A percentile compares a stretch with the other conserved stretches of the same genome.
These are phyloP conservation scores for Sporothrix humicola DNA, from an alignment of 2,329 filamentous ascomycete species.

Conservation along the genomic window DNA sequence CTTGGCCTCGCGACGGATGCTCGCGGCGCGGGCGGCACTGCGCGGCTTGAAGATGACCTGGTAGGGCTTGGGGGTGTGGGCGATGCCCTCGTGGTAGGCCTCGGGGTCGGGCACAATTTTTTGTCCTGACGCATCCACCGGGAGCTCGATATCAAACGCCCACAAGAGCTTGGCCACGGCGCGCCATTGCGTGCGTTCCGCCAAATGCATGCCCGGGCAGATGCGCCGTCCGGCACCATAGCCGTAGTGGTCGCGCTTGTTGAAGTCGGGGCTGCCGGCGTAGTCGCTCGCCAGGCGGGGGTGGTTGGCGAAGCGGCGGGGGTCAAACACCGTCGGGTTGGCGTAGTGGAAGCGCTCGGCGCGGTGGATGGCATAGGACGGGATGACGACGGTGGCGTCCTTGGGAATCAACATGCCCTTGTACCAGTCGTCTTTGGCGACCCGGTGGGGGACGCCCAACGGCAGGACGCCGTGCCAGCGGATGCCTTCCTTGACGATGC, in stretches of 20 bases:
- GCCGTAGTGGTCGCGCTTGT: constrained; percentile 5
- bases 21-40: background rate
- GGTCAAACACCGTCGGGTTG: background rate
- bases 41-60: background rate
- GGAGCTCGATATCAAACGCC: background rate
- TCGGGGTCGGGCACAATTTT: too few species aligned
- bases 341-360: background rate
- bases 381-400: background rate
- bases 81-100: background rate
- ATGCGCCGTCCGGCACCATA: background rate
- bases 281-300: background rate
- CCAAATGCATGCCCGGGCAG: background rate
- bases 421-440: background rate
- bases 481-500: background rate
- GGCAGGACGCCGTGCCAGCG: background rate
- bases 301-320: background rate
- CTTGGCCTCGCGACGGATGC: background rate
- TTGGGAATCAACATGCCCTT: constrained; percentile 15
- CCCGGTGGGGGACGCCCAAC: background rate
- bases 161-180: background rate
- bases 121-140: too few species aligned
- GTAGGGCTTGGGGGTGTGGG: constrained; percentile 12
- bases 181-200: background rate
- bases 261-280: background rate
- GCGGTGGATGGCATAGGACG: background rate